Evolutionary conservation across 2,329 filamentous ascomycete genomes (phyloP).

Genomic region (Pyricularia pennisetigena): DNA sequence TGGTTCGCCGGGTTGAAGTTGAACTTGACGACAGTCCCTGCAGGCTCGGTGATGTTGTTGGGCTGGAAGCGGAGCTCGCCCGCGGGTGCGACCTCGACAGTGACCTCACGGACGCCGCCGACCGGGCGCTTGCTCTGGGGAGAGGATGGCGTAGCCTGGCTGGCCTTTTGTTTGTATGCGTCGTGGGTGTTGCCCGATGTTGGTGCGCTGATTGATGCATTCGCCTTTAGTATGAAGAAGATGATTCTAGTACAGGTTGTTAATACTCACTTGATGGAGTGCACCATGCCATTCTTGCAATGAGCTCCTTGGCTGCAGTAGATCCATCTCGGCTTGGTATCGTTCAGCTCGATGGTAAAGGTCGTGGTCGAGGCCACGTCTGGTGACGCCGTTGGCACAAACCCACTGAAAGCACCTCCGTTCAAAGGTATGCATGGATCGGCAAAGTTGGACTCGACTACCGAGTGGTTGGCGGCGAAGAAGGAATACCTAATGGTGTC

Average conservation of each 20-base stretch:
- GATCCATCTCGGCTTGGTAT: constrained; percentile 36
- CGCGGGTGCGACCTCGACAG: constrained; percentile 22
- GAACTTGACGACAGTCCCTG: constrained; percentile 23
- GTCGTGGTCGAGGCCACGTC: constrained; percentile 22
- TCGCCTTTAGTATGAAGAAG: background rate
- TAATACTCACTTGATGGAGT: constrained; percentile 23
- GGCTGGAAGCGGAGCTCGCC: constrained; percentile 21
- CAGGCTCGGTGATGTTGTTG: constrained; percentile 21
- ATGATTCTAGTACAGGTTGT: background rate
- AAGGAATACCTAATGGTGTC: constrained; percentile 31
- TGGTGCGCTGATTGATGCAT: background rate
- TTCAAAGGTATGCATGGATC: constrained; percentile 26
- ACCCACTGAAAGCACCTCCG: constrained; percentile 29
- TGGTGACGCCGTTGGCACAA: constrained; percentile 21
- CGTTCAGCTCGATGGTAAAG: constrained; percentile 33
- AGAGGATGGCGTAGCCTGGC: background rate
- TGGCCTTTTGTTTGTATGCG: constrained; percentile 20
- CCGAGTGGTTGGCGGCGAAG: constrained; percentile 30
- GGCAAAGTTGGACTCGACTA: constrained; percentile 28
- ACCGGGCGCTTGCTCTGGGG: constrained; percentile 18
- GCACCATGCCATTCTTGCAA: constrained; percentile 33
- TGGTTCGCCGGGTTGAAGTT: constrained; percentile 25
- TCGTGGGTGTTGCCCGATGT: constrained; percentile 22
- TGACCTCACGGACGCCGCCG: constrained; percentile 21
- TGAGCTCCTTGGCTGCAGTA: constrained; percentile 36